phyloP scores from a whole-genome alignment of 345 rosid species.

The Clarkia xantiana region DNA sequence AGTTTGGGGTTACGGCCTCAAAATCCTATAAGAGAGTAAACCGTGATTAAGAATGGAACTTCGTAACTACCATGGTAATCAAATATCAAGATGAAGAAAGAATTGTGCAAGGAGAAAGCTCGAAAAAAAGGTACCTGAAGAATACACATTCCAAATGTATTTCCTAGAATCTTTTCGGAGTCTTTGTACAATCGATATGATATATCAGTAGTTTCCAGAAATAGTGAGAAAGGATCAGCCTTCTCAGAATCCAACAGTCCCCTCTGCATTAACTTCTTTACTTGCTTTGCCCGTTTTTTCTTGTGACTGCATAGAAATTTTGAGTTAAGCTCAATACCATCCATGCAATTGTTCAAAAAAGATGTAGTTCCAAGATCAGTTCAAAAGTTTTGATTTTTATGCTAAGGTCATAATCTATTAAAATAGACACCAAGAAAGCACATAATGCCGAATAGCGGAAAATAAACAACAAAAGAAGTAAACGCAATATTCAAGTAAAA shows the following conservation, averaged over 20 bases:
- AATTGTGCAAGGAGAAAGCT: neutral
- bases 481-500: too few relatives aligned
- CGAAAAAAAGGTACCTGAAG: slow-evolving; percentile 51
- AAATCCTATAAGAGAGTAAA: slow-evolving; percentile 48
- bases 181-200: slow-evolving; percentile 86
- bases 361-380: neutral
- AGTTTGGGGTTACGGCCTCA: slow-evolving; percentile 93
- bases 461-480: too few relatives aligned
- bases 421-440: too few relatives aligned
- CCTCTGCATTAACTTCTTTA: slow-evolving; percentile 71
- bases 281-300: slow-evolving; percentile 78
- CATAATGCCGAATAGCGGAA: too few relatives aligned
- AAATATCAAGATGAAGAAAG: neutral
- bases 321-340: neutral
- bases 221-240: slow-evolving; percentile 80
- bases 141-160: slow-evolving; percentile 92
- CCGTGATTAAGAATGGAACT: slow-evolving; percentile 5
- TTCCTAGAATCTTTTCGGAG: slow-evolving; percentile 77
- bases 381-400: too few relatives aligned
- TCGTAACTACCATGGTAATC: slow-evolving; percentile 1
- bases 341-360: neutral
- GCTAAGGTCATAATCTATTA: too few relatives aligned
- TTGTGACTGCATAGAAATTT: slow-evolving; percentile 50
- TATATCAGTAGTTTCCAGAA: slow-evolving; percentile 74
- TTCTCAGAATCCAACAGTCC: slow-evolving; percentile 86